Evolutionary conservation across 441 rosid genomes (phyloP).

Genomic region (Populus hybrid): DNA sequence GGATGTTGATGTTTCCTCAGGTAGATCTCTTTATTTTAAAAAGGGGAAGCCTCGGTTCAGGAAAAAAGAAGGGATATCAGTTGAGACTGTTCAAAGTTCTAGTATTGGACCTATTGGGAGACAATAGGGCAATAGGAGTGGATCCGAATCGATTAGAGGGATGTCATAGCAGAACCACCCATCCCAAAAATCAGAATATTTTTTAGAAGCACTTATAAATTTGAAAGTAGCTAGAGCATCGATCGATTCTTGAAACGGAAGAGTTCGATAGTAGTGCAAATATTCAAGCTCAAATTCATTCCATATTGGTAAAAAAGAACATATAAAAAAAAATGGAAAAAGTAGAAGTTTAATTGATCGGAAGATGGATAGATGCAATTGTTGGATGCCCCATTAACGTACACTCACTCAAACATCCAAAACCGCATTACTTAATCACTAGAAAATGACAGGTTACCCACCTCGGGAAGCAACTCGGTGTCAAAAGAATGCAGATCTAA

Average conservation of each 20-base stretch:
- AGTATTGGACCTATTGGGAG: no score
- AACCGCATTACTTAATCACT: background rate
- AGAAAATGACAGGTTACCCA: constrained; percentile 15
- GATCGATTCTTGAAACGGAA: background rate
- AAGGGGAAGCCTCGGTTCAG: no score
- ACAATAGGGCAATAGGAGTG: no score
- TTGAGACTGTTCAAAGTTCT: no score
- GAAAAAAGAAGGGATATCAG: no score
- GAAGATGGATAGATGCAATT: background rate
- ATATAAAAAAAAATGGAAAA: background rate
- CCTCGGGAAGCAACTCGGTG: constrained; percentile 97
- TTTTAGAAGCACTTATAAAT: background rate
- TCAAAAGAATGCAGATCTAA: constrained; percentile 95
- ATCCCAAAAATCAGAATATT: background rate
- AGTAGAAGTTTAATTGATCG: background rate
- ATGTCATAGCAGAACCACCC: no score
- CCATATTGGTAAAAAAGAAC: background rate
- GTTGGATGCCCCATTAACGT: background rate
- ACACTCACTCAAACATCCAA: background rate
- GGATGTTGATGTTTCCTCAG: no score
- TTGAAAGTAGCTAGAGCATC: background rate
- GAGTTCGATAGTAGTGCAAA: background rate
- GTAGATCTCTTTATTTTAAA: no score
- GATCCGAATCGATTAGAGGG: no score
- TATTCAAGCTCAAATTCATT: background rate